Evolutionary conservation across 192 early-diverging fungal species (phyloP), one percentile per base, ranked within the genome.

Genomic region (Coemansia sp.): DNA sequence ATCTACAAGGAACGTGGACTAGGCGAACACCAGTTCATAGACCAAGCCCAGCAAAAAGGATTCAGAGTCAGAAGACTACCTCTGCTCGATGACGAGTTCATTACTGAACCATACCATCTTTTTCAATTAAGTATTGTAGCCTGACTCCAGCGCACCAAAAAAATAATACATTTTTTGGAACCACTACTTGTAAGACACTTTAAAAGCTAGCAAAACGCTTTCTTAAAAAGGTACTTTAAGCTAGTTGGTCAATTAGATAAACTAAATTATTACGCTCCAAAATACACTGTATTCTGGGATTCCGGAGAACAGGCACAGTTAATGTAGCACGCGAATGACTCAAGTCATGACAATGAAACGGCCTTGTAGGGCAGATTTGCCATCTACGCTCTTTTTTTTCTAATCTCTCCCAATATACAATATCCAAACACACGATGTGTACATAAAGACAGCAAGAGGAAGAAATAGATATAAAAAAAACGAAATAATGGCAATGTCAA

Each of bases 281-380:
- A 33, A 33, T 16, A 28, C n/a, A 6, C 0, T 7, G n/a, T 47
- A 13, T 30, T 64, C 26, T 43, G 23, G 52, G 55, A 58, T 58
- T 7, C 55, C 11, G 55, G 55, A 65, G 49, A 40, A 39, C 23
- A 52, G 30, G 52, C 19, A 42, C 33, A 42, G 1, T 82, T 76
- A 58, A 39, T 82, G 44, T 82, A 64, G 80, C 80, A 74, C 68
- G 70, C 71, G 74, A 82, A 82, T 82, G 80, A 82, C 80, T 82
- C 80, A 82, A 71, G 64, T 77, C 66, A 65, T 64, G 72, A 77
- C 80, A 77, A 82, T 82, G 58, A 82, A 53, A 73, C 80, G 70
- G 75, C 80, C 74, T 64, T 33, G 62, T 60, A 67, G 67, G 40
- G 80, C 74, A 76, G 80, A 39, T 64, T 76, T 82, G 73, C 67